phyloP scores from a whole-genome alignment of 2,329 filamentous ascomycete genomes.

The Capronia coronata region DNA sequence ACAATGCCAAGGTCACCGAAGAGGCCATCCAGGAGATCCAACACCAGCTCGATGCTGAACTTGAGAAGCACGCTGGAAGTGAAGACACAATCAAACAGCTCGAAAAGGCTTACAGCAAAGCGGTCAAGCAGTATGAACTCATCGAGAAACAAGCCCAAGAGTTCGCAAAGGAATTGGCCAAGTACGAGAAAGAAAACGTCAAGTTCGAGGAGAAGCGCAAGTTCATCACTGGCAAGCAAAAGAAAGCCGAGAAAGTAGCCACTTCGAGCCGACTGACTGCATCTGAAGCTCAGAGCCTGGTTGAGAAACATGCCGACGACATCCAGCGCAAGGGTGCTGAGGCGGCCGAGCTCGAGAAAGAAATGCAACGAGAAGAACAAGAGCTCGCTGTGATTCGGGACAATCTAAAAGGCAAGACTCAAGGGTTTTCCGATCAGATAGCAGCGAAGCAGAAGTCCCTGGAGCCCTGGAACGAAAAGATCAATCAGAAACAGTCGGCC shows the following conservation, averaged over 20 bases:
- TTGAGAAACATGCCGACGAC: slow-evolving; percentile 70
- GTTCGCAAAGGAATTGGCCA: slow-evolving; percentile 78
- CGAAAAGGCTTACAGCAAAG: slow-evolving; percentile 74
- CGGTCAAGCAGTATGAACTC: slow-evolving; percentile 73
- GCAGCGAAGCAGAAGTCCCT: slow-evolving; percentile 85
- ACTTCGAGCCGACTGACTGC: slow-evolving; percentile 67
- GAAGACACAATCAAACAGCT: slow-evolving; percentile 86
- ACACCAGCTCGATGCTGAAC: slow-evolving; percentile 72
- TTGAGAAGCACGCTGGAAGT: slow-evolving; percentile 85
- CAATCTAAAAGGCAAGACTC: slow-evolving; percentile 87
- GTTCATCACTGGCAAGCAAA: slow-evolving; percentile 81
- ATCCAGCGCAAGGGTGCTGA: slow-evolving; percentile 71
- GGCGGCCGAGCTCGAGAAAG: slow-evolving; percentile 66
- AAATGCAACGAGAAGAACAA: slow-evolving; percentile 70
- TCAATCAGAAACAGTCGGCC: slow-evolving; percentile 89
- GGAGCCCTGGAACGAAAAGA: slow-evolving; percentile 94
- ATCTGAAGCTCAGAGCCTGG: slow-evolving; percentile 67
- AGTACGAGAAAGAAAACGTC: slow-evolving; percentile 91
- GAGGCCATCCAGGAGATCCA: slow-evolving; percentile 91
- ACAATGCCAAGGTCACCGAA: slow-evolving; percentile 81
- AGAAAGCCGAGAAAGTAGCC: slow-evolving; percentile 88
- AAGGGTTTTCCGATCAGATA: slow-evolving; percentile 88
- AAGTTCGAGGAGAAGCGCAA: slow-evolving; percentile 98
- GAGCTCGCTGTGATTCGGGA: slow-evolving; percentile 80
- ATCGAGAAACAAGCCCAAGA: slow-evolving; percentile 76